Conservation (phyloP, 2,329 filamentous ascomycete species). For the Verticillium tricorpus region DNA sequence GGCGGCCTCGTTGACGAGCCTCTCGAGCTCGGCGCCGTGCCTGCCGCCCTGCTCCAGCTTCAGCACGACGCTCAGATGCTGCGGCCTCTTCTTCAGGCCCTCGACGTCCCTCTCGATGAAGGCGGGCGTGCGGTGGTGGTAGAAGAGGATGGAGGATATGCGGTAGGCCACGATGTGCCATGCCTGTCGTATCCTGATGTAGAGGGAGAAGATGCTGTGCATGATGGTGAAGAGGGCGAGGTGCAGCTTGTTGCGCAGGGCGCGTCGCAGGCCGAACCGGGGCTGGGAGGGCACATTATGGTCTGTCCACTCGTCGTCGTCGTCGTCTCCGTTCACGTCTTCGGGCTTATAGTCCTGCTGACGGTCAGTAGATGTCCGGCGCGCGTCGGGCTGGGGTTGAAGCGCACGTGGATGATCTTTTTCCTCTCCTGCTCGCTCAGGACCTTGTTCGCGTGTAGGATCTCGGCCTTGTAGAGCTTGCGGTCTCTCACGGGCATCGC, state of each 20-base stretch:
- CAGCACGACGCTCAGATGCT: conserved; percentile 84
- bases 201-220: conserved; percentile 82
- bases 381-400: background rate
- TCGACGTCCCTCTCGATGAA: conserved; percentile 85
- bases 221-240: conserved; percentile 63
- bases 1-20: conserved; percentile 82
- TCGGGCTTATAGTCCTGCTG: conserved; percentile 21
- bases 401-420: conserved; percentile 29
- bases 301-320: conserved; percentile 8
- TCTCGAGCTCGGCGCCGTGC: conserved; percentile 71
- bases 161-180: conserved; percentile 77
- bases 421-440: conserved; percentile 30
- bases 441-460: conserved; percentile 25
- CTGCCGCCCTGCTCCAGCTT: conserved; percentile 66
- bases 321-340: background rate
- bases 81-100: conserved; percentile 67
- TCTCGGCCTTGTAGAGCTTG: conserved; percentile 35
- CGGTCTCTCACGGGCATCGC: conserved; percentile 25
- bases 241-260: conserved; percentile 60
- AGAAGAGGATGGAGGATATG: conserved; percentile 77
- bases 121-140: conserved; percentile 93
- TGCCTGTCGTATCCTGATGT: conserved; percentile 74
- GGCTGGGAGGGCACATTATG: conserved; percentile 26
- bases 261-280: conserved; percentile 54
- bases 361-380: conserved; percentile 5